Evolutionary conservation across 2,329 filamentous ascomycete species (phyloP), one percentile per base, ranked within the genome.

Genomic region (Monosporascus sp.): DNA sequence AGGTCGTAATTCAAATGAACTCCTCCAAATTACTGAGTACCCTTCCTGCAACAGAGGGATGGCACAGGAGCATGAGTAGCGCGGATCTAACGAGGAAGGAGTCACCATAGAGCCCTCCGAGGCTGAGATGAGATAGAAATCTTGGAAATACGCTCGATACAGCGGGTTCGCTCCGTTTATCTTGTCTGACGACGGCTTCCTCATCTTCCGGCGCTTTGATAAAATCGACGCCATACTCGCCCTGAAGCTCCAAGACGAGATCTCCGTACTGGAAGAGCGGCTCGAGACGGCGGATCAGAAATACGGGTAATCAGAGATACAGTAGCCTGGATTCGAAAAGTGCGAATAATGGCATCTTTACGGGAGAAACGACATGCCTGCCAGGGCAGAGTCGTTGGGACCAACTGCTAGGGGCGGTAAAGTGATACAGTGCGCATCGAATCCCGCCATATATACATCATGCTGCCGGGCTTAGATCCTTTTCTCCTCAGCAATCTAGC

Each of bases 191-290:
- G 57, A 60, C 17, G 67, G 67, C 42, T 60, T 67, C n/a, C 56
- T 62, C 22, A 60, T 71, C 7, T 60, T 72, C 4, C 62, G 69
- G 6, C 62, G 68, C 14, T 72, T 73, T 47, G 58, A 59, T 7
- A 50, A 57, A 1, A 55, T 71, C 0, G 70, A 69, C 42, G 53
- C 56, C 6, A 55, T 68, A 34, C 53, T 69, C 14, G 54, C 64
- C 1, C 57, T 72, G 5, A 57, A 58, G 1, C 57, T 71, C 3
- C 70, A 73, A 53, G 68, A 72, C 36, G 57, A 68, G 44, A 55
- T 72, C 1, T 59, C 58, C 0, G 55, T 49, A 0, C 47, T 72
- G 0, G 70, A 72, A 53, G 51, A 66, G 7, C 48, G 65, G 11
- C 57, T 72, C 0, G n/a, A 53, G 0, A 47, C 57, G 6, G 22